These are phyloP conservation scores for Botrytis aclada DNA, from an alignment of 2,329 filamentous ascomycete genomes.

Conservation along the genomic window DNA sequence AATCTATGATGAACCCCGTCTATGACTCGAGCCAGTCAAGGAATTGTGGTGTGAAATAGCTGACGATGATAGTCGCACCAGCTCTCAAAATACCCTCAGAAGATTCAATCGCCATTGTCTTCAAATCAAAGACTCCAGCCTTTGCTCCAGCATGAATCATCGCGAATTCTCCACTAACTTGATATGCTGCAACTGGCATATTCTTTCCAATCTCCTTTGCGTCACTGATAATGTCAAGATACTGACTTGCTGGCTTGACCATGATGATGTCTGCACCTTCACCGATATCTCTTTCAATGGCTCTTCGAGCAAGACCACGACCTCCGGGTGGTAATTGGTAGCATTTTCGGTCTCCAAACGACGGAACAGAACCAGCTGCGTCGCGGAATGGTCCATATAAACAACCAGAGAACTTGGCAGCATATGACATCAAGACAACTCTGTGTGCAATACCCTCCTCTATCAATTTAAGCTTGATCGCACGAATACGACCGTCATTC, in stretches of 20 bases:
- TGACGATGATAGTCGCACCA: constrained; percentile 88
- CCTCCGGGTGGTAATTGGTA: constrained; percentile 95
- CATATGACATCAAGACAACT: constrained; percentile 94
- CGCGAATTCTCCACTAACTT: constrained; percentile 94
- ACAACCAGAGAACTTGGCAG: constrained; percentile 95
- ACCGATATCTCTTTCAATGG: constrained; percentile 82
- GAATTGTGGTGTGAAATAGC: constrained; percentile 87
- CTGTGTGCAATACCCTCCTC: constrained; percentile 90
- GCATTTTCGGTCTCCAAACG: constrained; percentile 92
- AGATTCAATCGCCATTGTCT: constrained; percentile 90
- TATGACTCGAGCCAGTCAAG: constrained; percentile 62
- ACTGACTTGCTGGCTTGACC: constrained; percentile 96
- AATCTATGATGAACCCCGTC: neutral
- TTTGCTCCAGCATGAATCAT: constrained; percentile 97
- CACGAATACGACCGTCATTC: constrained; percentile 96
- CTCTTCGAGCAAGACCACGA: constrained; percentile 84
- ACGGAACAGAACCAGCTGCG: constrained; percentile 84
- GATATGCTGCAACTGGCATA: constrained; percentile 90
- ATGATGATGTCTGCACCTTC: constrained; percentile 98
- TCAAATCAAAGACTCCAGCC: constrained; percentile 93
- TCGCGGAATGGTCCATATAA: constrained; percentile 97
- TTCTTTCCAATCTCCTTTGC: constrained; percentile 92
- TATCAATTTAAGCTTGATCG: constrained; percentile 97
- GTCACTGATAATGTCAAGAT: constrained; percentile 95
- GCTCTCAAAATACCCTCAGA: constrained; percentile 91